Conservation (phyloP, 495 filamentous ascomycete species). For the Amphirosellinia nigrospora region DNA sequence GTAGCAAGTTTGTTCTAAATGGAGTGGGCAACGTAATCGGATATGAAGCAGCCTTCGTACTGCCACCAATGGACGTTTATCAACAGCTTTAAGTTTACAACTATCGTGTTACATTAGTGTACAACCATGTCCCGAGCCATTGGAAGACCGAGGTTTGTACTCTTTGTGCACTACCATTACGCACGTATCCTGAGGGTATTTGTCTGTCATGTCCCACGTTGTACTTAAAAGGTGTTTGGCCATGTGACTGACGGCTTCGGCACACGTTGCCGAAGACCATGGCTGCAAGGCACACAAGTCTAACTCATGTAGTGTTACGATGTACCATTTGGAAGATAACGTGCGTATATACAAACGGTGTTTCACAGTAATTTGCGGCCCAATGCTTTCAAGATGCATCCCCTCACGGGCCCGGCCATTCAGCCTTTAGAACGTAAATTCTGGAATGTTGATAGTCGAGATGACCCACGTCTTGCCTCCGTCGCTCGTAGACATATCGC, state of each 20-base stretch:
- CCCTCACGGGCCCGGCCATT: not conserved
- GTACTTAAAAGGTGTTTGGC: not conserved
- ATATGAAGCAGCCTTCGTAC: not conserved
- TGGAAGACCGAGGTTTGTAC: not conserved
- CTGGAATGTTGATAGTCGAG: conserved; percentile 31
- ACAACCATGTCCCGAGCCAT: too few species aligned
- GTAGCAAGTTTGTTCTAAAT: not conserved
- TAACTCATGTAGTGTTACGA: not conserved
- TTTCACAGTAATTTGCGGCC: not conserved
- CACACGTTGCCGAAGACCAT: not conserved
- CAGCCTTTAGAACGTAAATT: not conserved
- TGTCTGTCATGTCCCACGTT: not conserved
- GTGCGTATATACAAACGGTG: not conserved
- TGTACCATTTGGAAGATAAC: not conserved
- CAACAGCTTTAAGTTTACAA: not conserved
- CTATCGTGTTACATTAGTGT: not conserved
- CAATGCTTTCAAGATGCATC: not conserved
- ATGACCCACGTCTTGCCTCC: conserved; percentile 51
- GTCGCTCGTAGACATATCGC: conserved; percentile 45
- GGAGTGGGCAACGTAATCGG: not conserved
- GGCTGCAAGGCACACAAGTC: not conserved
- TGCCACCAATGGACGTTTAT: not conserved
- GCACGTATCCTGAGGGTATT: not conserved
- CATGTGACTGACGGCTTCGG: not conserved
- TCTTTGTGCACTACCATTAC: not conserved